Evolutionary conservation across 176 grass and related monocot genomes (phyloP), one percentile per base, ranked within the genome.

Genomic region (Areca catechu): DNA sequence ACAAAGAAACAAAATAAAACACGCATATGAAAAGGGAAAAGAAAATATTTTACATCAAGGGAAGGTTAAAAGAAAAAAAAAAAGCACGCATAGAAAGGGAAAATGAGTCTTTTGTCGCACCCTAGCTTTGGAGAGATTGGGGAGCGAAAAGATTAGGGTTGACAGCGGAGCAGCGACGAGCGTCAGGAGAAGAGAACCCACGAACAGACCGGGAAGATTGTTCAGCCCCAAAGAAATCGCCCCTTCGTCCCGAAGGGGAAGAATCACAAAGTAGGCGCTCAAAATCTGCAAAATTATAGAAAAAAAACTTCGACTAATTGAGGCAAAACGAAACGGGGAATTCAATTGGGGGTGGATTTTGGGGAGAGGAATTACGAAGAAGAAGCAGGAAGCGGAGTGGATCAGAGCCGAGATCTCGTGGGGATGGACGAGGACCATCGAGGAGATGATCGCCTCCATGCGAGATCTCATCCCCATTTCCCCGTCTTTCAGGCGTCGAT

Each of bases 211-310:
- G 7, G 86, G 86, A 20, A 90, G 80, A 67, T 82, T 76, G 48
- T 54, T 69, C 55, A 96, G 71, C 0, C 86, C 91, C 9, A 96
- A 83, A 25, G 91, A 96, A 60, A 96, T 90, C 28, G 83, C 83
- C 2, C 91, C 91, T 43, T 96, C 91, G 52, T 96, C 91, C 16
- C 83, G 76, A 51, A 96, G 77, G 10, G 91, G 91, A 61, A 96
- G 77, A 58, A 90, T 85, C 57, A 82, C 83, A 69, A 96, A 96
- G 57, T 96, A 96, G 12, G 83, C 83, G 64, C 80, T 82, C 53
- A 96, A 65, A 50, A 96, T 80, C 86, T 90, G 77, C 60, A 22
- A 24, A 14, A 37, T 34, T 67, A 16, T 57, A 10, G 16, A 15
- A 25, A 25, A 25, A 30, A 37, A 37, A 29, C 18, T 54, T 4